phyloP scores from a whole-genome alignment of 2,329 filamentous ascomycete genomes.

The Botrytis squamosa region DNA sequence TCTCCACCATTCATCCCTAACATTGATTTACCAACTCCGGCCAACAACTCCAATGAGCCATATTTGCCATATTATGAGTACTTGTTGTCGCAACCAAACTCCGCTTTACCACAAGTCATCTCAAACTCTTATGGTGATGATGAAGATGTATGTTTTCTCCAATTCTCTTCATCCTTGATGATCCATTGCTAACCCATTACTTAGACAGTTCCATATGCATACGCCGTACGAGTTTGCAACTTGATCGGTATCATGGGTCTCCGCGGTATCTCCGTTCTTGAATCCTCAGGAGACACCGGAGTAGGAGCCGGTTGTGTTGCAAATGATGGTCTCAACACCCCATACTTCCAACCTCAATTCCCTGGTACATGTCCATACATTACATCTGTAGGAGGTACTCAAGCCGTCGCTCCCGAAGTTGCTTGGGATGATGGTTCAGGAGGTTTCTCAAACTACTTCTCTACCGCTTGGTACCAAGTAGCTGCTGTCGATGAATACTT shows the following conservation, averaged over 20 bases:
- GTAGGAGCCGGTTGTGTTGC: slow-evolving; percentile 48
- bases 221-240: slow-evolving; percentile 54
- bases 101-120: slow-evolving; percentile 53
- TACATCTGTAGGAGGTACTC: slow-evolving; percentile 33
- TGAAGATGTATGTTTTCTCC: slow-evolving; percentile 41
- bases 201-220: slow-evolving; percentile 50
- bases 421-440: slow-evolving; percentile 50
- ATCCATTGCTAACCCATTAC: not conserved
- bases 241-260: slow-evolving; percentile 53
- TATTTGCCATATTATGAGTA: slow-evolving; percentile 56
- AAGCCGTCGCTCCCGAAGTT: slow-evolving; percentile 36
- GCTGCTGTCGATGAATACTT: slow-evolving; percentile 45
- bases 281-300: slow-evolving; percentile 53
- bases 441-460: slow-evolving; percentile 54
- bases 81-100: slow-evolving; percentile 47
- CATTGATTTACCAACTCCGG: slow-evolving; percentile 29
- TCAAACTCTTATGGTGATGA: slow-evolving; percentile 59
- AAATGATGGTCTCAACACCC: slow-evolving; percentile 55
- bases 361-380: slow-evolving; percentile 47
- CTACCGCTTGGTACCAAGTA: slow-evolving; percentile 48
- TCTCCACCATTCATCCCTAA: slow-evolving; percentile 53
- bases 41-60: slow-evolving; percentile 51
- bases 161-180: not conserved
- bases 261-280: slow-evolving; percentile 53
- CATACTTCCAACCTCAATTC: slow-evolving; percentile 54